Evolutionary conservation across 2,329 filamentous ascomycete genomes (phyloP).

Genomic region (Thelonectria rubi): DNA sequence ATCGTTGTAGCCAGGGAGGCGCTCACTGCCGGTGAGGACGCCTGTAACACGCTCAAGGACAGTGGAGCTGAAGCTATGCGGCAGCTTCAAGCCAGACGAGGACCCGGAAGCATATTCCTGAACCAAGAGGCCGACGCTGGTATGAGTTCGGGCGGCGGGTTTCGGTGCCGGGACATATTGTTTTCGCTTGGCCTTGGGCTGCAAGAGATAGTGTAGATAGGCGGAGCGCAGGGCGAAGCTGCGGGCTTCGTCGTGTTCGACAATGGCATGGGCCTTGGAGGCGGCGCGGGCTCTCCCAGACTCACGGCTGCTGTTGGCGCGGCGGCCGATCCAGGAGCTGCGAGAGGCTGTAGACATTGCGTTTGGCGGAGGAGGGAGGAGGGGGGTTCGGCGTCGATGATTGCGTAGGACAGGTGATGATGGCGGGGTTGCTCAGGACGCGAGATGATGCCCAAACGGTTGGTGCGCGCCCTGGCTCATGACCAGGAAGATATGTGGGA

Average conservation of each 20-base stretch:
- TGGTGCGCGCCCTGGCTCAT: constrained; percentile 44
- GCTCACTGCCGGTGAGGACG: constrained; percentile 83
- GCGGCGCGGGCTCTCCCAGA: constrained; percentile 53
- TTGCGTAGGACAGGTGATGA: constrained; percentile 8
- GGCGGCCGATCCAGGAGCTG: constrained; percentile 57
- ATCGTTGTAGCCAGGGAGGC: constrained; percentile 88
- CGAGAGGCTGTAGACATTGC: constrained; percentile 63
- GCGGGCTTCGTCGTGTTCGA: constrained; percentile 83
- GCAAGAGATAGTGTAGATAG: constrained; percentile 91
- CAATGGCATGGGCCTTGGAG: constrained; percentile 58
- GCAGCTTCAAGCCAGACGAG: constrained; percentile 63
- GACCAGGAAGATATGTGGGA: constrained; percentile 32
- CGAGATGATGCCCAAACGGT: constrained; percentile 43
- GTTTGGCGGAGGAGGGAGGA: constrained; percentile 8
- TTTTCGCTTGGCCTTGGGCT: constrained; percentile 87
- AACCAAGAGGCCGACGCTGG: constrained; percentile 84
- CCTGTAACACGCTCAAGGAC: constrained; percentile 79
- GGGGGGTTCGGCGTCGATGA: constrained; percentile 18
- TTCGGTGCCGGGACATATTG: constrained; percentile 80
- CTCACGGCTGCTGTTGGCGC: constrained; percentile 55
- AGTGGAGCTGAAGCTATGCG: constrained; percentile 61
- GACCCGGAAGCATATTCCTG: constrained; percentile 77
- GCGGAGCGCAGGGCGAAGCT: constrained; percentile 89
- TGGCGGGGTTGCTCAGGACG: constrained; percentile 41
- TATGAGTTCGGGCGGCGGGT: constrained; percentile 68